Percentiles rank a stretch among this genome's conserved stretches.
These are phyloP conservation scores for Podospora pseudopauciseta DNA, from an alignment of 495 filamentous ascomycete genomes.

Conservation along the genomic window DNA sequence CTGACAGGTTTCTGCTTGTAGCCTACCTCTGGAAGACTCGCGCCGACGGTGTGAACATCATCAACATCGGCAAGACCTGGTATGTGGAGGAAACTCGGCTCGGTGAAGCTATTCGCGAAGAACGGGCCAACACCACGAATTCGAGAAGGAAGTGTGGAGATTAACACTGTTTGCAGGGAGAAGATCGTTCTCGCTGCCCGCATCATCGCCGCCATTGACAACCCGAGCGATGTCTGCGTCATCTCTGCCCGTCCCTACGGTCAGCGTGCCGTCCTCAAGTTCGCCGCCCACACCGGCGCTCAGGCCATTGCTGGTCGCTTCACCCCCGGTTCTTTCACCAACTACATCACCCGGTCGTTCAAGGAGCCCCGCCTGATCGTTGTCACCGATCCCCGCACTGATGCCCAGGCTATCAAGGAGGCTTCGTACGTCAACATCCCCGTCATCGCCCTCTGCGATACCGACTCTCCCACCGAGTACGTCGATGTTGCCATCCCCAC, in stretches of 20 bases:
- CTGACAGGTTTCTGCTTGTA: constrained; percentile 23
- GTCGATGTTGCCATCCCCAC: constrained; percentile 99
- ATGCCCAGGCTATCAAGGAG: constrained; percentile 99
- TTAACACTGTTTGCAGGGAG: constrained; percentile 61
- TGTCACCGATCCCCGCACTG: constrained; percentile 98
- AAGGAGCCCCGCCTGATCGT: constrained; percentile 99
- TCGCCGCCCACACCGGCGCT: constrained; percentile 94
- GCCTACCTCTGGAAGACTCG: constrained; percentile 98
- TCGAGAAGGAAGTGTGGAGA: background rate
- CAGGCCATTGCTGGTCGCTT: constrained; percentile 98
- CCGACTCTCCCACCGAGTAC: constrained; percentile 98
- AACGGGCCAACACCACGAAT: background rate
- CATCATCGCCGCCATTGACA: constrained; percentile 98
- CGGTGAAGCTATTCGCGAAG: background rate
- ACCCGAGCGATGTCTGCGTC: constrained; percentile 97
- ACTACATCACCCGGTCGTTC: constrained; percentile 99
- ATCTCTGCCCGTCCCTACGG: constrained; percentile 99
- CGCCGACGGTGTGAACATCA: constrained; percentile 93
- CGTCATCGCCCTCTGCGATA: constrained; percentile 97
- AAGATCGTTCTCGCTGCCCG: constrained; percentile 98
- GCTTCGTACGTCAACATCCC: constrained; percentile 99
- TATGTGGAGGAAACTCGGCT: constrained; percentile 45
- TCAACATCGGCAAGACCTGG: constrained; percentile 99
- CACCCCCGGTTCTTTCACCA: constrained; percentile 99
- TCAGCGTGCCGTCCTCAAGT: constrained; percentile 98